Conservation (phyloP, 2,329 filamentous ascomycete genomes). For the Colletotrichum australisinense region DNA sequence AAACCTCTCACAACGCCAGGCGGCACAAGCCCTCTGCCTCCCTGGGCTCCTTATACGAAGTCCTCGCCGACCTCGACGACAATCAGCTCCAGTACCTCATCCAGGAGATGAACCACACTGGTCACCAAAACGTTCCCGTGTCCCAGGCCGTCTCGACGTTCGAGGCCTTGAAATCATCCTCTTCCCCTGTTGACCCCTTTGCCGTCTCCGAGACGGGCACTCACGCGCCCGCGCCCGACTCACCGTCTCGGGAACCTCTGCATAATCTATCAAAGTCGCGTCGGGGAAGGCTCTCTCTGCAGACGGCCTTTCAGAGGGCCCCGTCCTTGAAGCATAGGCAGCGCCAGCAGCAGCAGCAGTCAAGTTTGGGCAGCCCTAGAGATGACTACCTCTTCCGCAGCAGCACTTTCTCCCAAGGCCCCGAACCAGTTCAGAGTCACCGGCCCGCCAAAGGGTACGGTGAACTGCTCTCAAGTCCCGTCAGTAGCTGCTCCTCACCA, state of each 20-base stretch:
- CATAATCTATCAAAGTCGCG: conserved; percentile 29
- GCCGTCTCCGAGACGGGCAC: neutral
- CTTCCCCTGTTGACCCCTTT: neutral
- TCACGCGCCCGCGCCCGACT: neutral
- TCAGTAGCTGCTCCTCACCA: neutral
- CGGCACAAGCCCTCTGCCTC: conserved; percentile 23
- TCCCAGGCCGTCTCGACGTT: conserved; percentile 29
- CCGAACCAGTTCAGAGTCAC: neutral
- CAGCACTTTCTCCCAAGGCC: neutral
- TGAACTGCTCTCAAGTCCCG: neutral
- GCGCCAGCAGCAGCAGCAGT: neutral
- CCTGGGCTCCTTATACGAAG: conserved; percentile 27
- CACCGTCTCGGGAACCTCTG: conserved; percentile 4
- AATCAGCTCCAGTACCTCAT: conserved; percentile 35
- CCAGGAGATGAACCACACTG: conserved; percentile 35
- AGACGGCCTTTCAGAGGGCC: conserved; percentile 18
- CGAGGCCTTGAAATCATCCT: conserved; percentile 7
- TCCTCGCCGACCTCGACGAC: conserved; percentile 33
- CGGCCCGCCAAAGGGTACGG: neutral
- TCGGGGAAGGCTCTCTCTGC: conserved; percentile 21
- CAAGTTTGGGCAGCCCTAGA: neutral
- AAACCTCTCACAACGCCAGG: neutral
- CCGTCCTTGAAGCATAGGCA: conserved; percentile 11
- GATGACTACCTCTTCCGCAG: neutral
- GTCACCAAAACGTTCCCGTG: conserved; percentile 31